phyloP scores from a whole-genome alignment of 2,329 filamentous ascomycete species.

The Pyricularia pennisetigena region DNA sequence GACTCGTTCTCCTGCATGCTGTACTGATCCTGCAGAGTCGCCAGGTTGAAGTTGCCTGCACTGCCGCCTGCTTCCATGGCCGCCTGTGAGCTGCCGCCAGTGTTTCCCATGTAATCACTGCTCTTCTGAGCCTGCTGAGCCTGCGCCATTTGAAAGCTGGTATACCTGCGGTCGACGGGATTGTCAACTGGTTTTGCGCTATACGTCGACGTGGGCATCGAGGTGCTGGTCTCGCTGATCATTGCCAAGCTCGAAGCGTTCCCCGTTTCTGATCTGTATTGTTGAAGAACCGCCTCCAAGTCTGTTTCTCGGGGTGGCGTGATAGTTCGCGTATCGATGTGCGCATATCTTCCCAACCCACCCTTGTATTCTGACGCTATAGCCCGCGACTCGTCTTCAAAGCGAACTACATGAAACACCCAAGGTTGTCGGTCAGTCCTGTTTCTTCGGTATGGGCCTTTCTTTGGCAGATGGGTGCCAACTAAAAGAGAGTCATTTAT shows the following conservation, averaged over 20 bases:
- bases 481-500: background rate
- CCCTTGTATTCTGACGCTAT: constrained; percentile 88
- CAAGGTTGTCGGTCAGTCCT: constrained; percentile 6
- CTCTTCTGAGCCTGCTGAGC: constrained; percentile 15
- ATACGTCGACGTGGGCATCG: background rate
- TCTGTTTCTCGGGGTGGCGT: constrained; percentile 18
- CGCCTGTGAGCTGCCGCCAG: background rate
- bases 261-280: constrained; percentile 7
- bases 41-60: constrained; percentile 4
- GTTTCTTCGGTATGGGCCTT: background rate
- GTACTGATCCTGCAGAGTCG: constrained; percentile 12
- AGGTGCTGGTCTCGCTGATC: background rate
- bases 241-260: background rate
- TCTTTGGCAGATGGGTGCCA: background rate
- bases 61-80: background rate
- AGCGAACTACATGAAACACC: constrained; percentile 43
- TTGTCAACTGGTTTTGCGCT: background rate
- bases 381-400: constrained; percentile 79
- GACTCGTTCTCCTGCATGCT: constrained; percentile 15
- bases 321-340: constrained; percentile 30
- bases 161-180: constrained; percentile 5
- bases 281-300: constrained; percentile 16
- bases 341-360: constrained; percentile 63
- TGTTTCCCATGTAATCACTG: constrained; percentile 13
- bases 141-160: constrained; percentile 9